Base-by-base conservation (phyloP, 495 filamentous ascomycete genomes). In the Aspergillus indologenus region DNA sequence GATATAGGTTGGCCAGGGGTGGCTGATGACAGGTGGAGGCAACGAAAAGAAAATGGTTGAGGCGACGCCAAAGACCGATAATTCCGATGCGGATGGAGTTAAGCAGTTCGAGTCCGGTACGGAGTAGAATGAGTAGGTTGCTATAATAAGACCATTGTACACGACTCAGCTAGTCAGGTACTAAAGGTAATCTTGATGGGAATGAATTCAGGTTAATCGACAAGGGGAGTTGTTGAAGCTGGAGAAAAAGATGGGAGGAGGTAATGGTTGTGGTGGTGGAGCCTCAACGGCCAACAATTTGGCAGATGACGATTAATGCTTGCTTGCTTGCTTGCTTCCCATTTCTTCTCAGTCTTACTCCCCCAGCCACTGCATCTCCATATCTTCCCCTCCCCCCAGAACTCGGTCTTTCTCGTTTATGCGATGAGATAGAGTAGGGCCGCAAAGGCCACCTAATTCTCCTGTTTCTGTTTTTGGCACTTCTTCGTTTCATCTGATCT, bases 361-460 rank as follows among this genome's bases (percentile, higher is more conserved):
- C 52, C 60, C 31, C 62, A 47, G 62, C 60, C 61, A 54, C n/a
- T n/a, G n/a, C n/a, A n/a, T n/a, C n/a, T 44, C 52, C 53, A 50
- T 45, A 31, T 20, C 46, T n/a, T 26, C 9, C 34, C n/a, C 22
- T 45, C 21, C 47, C 46, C 19, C 3, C 26, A 29, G 9, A n/a
- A 45, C 26, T 43, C 11, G 45, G 19, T 34, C n/a, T 20, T 59
- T 45, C 47, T 29, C 17, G 17, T 56, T 58, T 52, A 61, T 63
- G 62, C 63, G 45, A 70, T 70, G 69, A 68, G 45, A 58, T 68
- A 58, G 62, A 29, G 52, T 51, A 58, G 50, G 68, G 71, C 69
- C 71, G 60, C 66, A 53, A 65, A 65, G 73, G 68, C 71, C 70
- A 60, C 31, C 42, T 58, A 20, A 42, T 44, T 34, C 2, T 52